Evolutionary conservation across 805 yeast species (phyloP), one percentile per base, ranked within the genome.

Genomic region (Wickerhamiella kurtzmanii): DNA sequence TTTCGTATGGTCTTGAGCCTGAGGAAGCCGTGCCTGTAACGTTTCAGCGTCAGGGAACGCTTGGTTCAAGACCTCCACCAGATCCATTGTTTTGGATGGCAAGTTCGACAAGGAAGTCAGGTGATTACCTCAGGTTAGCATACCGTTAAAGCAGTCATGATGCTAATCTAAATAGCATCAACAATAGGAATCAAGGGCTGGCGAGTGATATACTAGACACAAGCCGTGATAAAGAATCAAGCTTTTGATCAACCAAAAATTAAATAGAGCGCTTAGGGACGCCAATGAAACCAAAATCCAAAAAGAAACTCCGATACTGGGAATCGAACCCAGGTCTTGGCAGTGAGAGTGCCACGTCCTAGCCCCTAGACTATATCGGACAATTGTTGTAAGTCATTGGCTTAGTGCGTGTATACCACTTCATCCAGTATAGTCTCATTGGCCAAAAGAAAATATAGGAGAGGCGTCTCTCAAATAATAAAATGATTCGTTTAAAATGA

Each of bases 21-120:
- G 63, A 17, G 77, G 77, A 20, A 84, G 61, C 17, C 73, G 43
- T 18, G 36, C 74, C 0, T 64, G 60, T 40, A 82, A 62, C 4
- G 75, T 63, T 1, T 71, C 69, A 2, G 82, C 76, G 2, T 71
- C 64, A 3, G 71, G 63, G 43, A 83, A 71, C 42, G 82, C 59
- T 20, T 65, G 63, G 35, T 68, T 64, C 16, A 82, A 64, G 56
- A 79, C 82, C 2, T 58, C 62, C 43, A 68, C 57, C 0, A 84
- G 82, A 51, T 75, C 73, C 57, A 54, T 50, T 22, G 22, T 42
- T 11, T n/a, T n/a, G n/a, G 32, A 8, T n/a, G 37, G 16, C 11
- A 17, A 17, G 15, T 35, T n/a, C 16, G 37, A n/a, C 8, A 17
- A 8, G 38, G 38, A 36, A 20, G 39, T 16, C 9, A 37, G 16